These are phyloP conservation scores for Avena sativa DNA, from an alignment of 176 grass and related monocot genomes.

Conservation along the genomic window DNA sequence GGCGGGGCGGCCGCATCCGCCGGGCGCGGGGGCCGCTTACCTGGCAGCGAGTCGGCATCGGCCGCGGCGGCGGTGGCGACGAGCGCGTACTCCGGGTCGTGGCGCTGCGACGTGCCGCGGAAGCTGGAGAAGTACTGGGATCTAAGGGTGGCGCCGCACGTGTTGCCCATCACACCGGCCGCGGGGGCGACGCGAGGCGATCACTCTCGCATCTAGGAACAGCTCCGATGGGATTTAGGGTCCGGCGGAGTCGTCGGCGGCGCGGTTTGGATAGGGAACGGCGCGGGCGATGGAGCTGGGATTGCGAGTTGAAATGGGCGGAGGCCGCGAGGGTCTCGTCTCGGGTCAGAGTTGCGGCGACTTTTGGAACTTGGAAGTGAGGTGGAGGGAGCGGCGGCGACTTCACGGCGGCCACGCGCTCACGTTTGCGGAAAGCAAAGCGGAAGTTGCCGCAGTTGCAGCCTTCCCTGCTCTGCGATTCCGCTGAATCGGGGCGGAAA, in stretches of 20 bases:
- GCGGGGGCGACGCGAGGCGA: conserved; percentile 21
- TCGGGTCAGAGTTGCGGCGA: background rate
- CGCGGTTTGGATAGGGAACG: conserved; percentile 5
- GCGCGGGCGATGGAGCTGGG: conserved; percentile 2
- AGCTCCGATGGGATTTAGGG: background rate
- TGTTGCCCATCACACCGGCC: conserved; percentile 58
- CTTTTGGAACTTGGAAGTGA: background rate
- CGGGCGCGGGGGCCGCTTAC: conserved; percentile 40
- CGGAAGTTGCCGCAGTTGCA: conserved; percentile 37
- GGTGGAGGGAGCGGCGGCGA: conserved; percentile 23
- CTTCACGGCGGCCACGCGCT: conserved; percentile 50
- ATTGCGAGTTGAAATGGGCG: conserved; percentile 5
- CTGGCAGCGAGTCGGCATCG: conserved; percentile 4
- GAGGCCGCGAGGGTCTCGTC: background rate
- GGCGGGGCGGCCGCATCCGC: conserved; percentile 35
- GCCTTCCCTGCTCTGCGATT: conserved; percentile 17
- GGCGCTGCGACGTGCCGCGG: conserved; percentile 56
- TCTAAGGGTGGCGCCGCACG: conserved; percentile 64
- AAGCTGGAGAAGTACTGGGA: conserved; percentile 70
- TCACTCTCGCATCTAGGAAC: conserved; percentile 37
- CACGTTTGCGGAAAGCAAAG: conserved; percentile 47
- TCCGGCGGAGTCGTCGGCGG: background rate
- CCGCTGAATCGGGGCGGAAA: conserved; percentile 41
- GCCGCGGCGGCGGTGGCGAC: conserved; percentile 37
- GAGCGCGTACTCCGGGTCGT: conserved; percentile 44